Evolutionary conservation across 768 basidiomycete species (phyloP).

Genomic region (Bullera alba): DNA sequence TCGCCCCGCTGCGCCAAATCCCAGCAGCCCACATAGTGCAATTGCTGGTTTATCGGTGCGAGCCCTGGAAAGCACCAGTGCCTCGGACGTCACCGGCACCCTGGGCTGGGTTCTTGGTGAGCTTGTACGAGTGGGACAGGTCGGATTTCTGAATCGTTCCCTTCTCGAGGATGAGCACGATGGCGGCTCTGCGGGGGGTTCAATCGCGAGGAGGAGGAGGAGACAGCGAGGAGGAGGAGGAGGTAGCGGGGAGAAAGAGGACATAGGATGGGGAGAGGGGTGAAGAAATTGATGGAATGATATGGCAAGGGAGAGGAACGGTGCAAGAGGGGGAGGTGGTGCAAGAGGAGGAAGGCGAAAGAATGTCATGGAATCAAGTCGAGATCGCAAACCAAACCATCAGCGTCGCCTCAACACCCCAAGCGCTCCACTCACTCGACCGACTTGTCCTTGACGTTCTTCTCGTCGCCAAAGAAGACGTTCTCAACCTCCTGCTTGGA

Average conservation of each 20-base stretch:
- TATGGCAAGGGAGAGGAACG: background rate
- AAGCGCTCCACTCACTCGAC: conserved; percentile 36
- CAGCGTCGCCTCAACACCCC: background rate
- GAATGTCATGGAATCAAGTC: background rate
- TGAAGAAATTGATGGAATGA: too few species aligned
- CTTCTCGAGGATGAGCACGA: conserved; percentile 32
- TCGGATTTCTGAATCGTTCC: conserved; percentile 28
- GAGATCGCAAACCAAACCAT: background rate
- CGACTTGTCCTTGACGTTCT: conserved; percentile 36
- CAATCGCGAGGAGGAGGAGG: background rate
- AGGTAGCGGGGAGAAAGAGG: conserved; percentile 2
- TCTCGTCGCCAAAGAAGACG: conserved; percentile 39
- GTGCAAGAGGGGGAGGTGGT: background rate
- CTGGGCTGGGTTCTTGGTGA: conserved; percentile 31
- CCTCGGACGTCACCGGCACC: conserved; percentile 19
- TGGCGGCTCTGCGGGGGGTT: conserved; percentile 29
- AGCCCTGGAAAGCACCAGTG: conserved; percentile 14
- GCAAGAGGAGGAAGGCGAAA: background rate
- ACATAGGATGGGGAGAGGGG: too few species aligned
- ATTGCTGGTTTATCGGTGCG: conserved; percentile 22
- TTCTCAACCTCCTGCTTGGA: conserved; percentile 39
- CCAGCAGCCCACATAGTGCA: too few species aligned
- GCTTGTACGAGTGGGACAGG: conserved; percentile 15
- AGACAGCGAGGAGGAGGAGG: background rate
- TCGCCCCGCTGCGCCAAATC: too few species aligned